Percentiles rank a stretch among this genome's conserved stretches.
These are phyloP conservation scores for Proliferodiscus dingleyae DNA, from an alignment of 2,329 filamentous ascomycete species.

Conservation along the genomic window DNA sequence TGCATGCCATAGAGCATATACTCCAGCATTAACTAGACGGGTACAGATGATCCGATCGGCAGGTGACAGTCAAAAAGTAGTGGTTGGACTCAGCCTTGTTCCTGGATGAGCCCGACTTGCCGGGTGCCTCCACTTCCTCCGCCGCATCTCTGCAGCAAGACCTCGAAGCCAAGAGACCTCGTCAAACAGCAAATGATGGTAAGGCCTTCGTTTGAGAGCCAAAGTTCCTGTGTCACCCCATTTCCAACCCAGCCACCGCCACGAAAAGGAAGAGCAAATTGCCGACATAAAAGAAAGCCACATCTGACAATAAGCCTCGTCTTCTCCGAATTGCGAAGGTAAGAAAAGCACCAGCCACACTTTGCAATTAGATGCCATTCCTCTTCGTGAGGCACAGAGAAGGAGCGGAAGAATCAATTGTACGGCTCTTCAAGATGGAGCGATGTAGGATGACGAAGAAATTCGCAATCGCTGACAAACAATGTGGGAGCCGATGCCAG, in stretches of 20 bases:
- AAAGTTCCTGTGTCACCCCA: neutral
- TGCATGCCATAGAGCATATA: too few species aligned
- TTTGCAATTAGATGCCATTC: neutral
- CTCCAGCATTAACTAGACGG: too few species aligned
- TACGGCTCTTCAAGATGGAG: too few species aligned
- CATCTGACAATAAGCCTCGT: neutral
- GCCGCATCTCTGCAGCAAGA: too few species aligned
- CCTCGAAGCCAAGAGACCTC: neutral
- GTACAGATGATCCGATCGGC: too few species aligned
- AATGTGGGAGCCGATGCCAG: neutral
- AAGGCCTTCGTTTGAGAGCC: neutral
- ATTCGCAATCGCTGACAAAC: constrained; percentile 3
- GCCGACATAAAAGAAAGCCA: neutral
- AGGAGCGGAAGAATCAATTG: neutral
- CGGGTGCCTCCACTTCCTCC: too few species aligned
- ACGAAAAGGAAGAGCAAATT: neutral
- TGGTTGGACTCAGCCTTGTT: too few species aligned
- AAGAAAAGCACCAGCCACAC: neutral
- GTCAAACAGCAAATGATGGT: neutral
- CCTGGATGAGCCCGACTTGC: too few species aligned
- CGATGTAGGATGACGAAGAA: neutral
- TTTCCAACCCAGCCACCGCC: neutral
- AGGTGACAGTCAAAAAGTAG: too few species aligned
- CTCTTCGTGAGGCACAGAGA: neutral
- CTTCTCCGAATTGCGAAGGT: neutral